A percentile compares a stretch with the other conserved stretches of the same genome.
Evolutionary conservation across 257 asterid genomes (phyloP).

Genomic region (Solanum rostratum): DNA sequence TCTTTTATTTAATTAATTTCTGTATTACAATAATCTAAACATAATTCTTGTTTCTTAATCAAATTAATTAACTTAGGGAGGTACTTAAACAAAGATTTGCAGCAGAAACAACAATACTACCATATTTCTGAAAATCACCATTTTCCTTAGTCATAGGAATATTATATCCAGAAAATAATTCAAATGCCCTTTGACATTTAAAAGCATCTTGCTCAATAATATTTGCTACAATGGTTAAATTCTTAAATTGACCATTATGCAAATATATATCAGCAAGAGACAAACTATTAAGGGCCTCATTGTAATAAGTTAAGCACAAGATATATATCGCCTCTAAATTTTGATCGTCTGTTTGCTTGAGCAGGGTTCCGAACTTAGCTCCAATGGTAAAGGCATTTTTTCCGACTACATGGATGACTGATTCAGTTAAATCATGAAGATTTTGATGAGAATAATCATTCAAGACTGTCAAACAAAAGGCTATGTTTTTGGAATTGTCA

Average conservation of each 20-base stretch:
- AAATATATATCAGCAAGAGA: neutral
- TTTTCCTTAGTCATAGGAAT: neutral
- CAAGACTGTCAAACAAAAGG: neutral
- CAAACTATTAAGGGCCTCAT: neutral
- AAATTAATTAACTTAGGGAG: neutral
- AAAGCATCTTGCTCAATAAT: neutral
- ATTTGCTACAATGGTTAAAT: neutral
- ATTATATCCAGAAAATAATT: neutral
- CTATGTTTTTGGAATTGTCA: accelerated
- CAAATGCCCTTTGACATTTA: neutral
- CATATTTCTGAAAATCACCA: neutral
- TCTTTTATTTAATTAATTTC: no score
- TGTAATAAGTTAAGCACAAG: neutral
- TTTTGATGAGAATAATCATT: neutral
- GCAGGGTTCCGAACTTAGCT: neutral
- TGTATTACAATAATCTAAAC: neutral
- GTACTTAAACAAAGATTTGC: neutral
- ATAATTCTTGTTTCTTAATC: no score
- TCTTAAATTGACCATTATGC: neutral
- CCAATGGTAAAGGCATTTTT: neutral
- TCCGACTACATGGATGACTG: neutral
- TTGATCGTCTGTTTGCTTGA: neutral
- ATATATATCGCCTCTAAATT: neutral
- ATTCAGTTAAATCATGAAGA: neutral
- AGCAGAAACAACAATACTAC: neutral